Evolutionary conservation across 257 asterid species (phyloP), one percentile per base, ranked within the genome.

Genomic region (Nicotiana undulata): DNA sequence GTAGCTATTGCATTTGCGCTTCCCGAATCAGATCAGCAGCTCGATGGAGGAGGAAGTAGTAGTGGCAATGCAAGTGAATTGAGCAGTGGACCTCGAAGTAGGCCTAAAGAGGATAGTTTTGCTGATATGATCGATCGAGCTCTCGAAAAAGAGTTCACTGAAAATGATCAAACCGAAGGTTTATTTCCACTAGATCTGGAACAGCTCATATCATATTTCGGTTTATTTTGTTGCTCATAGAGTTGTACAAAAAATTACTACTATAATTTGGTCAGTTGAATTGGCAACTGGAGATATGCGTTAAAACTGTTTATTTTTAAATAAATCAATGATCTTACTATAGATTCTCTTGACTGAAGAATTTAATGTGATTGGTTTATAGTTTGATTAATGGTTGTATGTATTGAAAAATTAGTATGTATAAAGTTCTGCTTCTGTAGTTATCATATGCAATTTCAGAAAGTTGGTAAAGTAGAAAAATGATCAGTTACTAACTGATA

Each of bases 91-190:
- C 90, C 92, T 34, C 77, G 24, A 84, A 88, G 92, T 53, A 80
- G 67, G 78, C 82, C 84, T 34, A 92, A 89, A 86, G 97, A 92
- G 87, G 94, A 91, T 26, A 96, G 96, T 12, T 91, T 96, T 53
- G 98, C 99, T 65, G 98, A 91, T 82, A 94, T 96, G 92, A 92
- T 94, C 79, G 98, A 92, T 91, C 97, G 95, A 55, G 99, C 99
- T 31, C 90, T 96, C 24, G 94, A 92, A 85, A 94, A 94, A 86
- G 99, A 96, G 87, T 96, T 96, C 84, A 86, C 92, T 51, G 99
- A 96, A 89, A 94, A 86, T 82, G 98, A 94, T 89, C 96, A 87
- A 85, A 91, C 81, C 56, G 89, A 94, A 92, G 98, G 98, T 96
- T 82, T 58, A 3, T 53, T 40, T 86, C 49, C 17, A 59, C 58